A percentile compares a stretch with the other conserved stretches of the same genome.
Conservation (phyloP, 1,139 yeast genomes). For the Hansenula anomala region DNA sequence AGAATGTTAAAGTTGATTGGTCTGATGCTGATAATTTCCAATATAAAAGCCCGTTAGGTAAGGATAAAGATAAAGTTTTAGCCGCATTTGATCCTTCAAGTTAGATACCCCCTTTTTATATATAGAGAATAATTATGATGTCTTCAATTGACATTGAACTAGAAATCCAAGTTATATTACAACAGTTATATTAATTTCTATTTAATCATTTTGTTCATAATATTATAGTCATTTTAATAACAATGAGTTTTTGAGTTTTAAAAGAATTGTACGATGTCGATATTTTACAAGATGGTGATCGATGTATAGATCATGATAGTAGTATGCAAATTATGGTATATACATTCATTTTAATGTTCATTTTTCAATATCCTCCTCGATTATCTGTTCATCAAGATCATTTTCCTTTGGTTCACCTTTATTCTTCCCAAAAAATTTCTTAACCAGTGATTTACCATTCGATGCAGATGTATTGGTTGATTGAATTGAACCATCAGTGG, state of each 20-base stretch:
- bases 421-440: conserved; percentile 17
- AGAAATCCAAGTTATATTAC: not conserved
- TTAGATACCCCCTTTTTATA: not conserved
- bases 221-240: too few species aligned
- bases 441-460: conserved; percentile 11
- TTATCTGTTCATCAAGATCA: conserved; percentile 17
- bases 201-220: too few species aligned
- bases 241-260: too few species aligned
- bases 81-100: conserved; percentile 25
- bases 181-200: too few species aligned
- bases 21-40: conserved; percentile 49
- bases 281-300: too few species aligned
- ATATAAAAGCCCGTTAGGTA: conserved; percentile 22
- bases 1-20: conserved; percentile 63
- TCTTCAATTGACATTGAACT: too few species aligned
- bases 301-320: too few species aligned
- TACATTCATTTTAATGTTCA: not conserved
- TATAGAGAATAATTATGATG: too few species aligned
- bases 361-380: conserved; percentile 4
- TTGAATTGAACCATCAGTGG: conserved; percentile 9
- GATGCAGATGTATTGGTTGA: conserved; percentile 9
- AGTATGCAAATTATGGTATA: too few species aligned
- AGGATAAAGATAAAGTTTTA: conserved; percentile 22
- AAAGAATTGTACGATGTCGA: too few species aligned
- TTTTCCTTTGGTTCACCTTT: conserved; percentile 5